Conservation (phyloP, 108 stramenopile genomes). For the Cyclotella sp. region DNA sequence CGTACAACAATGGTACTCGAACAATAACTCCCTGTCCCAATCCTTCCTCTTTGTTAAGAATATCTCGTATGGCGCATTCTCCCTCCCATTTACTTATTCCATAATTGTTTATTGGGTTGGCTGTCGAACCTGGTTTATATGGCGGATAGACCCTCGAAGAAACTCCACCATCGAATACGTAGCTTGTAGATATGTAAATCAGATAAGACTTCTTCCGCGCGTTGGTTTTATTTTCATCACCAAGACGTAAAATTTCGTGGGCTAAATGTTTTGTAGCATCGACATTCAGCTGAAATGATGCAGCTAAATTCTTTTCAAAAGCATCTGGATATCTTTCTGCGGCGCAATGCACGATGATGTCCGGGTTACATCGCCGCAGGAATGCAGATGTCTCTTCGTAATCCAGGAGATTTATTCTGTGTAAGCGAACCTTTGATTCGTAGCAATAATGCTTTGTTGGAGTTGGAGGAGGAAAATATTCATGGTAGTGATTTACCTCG, state of each 20-base stretch:
- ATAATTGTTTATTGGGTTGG: conserved; percentile 37
- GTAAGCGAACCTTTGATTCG: conserved; percentile 13
- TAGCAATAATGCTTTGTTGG: neutral
- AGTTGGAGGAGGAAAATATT: conserved; percentile 20
- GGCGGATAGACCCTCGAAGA: conserved; percentile 30
- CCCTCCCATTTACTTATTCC: conserved; percentile 44
- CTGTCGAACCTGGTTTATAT: conserved; percentile 28
- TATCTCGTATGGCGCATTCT: conserved; percentile 34
- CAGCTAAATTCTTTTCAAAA: conserved; percentile 27
- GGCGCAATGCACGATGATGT: conserved; percentile 44
- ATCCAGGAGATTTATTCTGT: conserved; percentile 30
- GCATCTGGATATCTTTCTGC: conserved; percentile 42
- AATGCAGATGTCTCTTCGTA: conserved; percentile 22
- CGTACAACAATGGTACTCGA: conserved; percentile 43
- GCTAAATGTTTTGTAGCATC: conserved; percentile 37
- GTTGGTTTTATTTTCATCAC: neutral
- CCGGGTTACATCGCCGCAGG: conserved; percentile 13
- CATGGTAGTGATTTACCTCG: conserved; percentile 23
- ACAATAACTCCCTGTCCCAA: conserved; percentile 34
- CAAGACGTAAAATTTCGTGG: conserved; percentile 18
- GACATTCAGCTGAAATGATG: conserved; percentile 34
- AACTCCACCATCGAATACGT: conserved; percentile 42
- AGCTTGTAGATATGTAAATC: conserved; percentile 42
- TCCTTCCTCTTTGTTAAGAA: conserved; percentile 21
- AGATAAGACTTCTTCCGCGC: conserved; percentile 16